A percentile compares a stretch with the other conserved stretches of the same genome.
Conservation (phyloP, 345 rosid genomes). For the Barbarea vulgaris region DNA sequence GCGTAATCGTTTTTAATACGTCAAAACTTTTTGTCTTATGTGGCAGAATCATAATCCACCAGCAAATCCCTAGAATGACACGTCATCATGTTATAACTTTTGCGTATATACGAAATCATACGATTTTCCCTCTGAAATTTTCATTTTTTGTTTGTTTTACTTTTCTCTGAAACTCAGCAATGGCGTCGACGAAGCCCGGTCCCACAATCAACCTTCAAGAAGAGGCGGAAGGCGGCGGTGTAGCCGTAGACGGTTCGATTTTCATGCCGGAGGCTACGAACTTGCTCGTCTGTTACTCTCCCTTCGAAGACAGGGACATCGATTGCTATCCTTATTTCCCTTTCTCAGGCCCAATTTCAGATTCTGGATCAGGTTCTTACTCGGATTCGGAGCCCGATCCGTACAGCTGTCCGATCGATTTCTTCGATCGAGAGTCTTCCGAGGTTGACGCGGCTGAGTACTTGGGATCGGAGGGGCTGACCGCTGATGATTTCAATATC, state of each 20-base stretch:
- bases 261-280: conserved; percentile 9
- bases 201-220: conserved; percentile 23
- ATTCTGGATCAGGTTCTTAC: conserved; percentile 32
- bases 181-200: conserved; percentile 44
- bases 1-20: conserved; percentile 30
- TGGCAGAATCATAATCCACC: conserved; percentile 22
- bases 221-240: conserved; percentile 22
- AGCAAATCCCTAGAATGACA: background rate
- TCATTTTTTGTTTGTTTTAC: background rate
- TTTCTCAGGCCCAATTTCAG: conserved; percentile 34
- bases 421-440: conserved; percentile 35
- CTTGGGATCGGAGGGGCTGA: conserved; percentile 25
- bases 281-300: conserved; percentile 18
- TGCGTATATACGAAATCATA: conserved; percentile 10
- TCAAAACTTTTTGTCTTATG: background rate
- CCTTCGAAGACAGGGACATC: conserved; percentile 16
- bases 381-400: conserved; percentile 34
- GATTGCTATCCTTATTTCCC: conserved; percentile 42
- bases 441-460: conserved; percentile 32
- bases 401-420: conserved; percentile 10
- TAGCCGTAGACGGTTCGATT: background rate
- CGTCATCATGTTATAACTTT: conserved; percentile 33
- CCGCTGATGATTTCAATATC: conserved; percentile 28
- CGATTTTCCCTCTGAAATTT: conserved; percentile 34
- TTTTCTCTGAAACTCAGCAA: conserved; percentile 29